These are phyloP conservation scores for Orobanche coerulescens DNA, from an alignment of 257 asterid species.

Conservation along the genomic window DNA sequence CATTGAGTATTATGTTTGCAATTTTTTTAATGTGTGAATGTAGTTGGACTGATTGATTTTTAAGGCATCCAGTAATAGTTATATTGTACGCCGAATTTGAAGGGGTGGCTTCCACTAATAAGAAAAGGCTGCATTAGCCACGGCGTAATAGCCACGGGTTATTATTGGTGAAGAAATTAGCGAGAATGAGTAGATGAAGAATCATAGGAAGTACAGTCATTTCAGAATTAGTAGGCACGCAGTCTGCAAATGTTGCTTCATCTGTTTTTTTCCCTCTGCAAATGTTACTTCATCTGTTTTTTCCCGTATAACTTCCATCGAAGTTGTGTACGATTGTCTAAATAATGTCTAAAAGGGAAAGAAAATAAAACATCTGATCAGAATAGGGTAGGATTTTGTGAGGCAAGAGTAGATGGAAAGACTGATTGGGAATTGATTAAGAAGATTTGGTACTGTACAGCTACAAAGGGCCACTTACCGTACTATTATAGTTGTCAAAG, in stretches of 20 bases:
- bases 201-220: neutral
- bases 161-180: no score
- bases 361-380: neutral
- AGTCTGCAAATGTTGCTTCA: no score
- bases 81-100: no score
- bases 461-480: neutral
- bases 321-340: neutral
- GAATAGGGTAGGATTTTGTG: neutral
- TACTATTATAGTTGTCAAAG: no score
- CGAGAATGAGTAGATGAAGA: no score
- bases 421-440: neutral
- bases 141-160: no score
- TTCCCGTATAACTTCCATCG: neutral
- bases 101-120: no score
- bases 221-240: neutral
- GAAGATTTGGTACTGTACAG: neutral
- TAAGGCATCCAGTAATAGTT: neutral
- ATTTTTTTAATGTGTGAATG: neutral
- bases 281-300: neutral
- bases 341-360: neutral
- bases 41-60: conserved; percentile 6
- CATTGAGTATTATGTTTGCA: neutral
- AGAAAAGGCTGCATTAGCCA: no score
- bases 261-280: neutral
- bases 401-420: neutral